Evolutionary conservation across 495 filamentous ascomycete genomes (phyloP), one percentile per base, ranked within the genome.

Genomic region (Parmelia sp.): DNA sequence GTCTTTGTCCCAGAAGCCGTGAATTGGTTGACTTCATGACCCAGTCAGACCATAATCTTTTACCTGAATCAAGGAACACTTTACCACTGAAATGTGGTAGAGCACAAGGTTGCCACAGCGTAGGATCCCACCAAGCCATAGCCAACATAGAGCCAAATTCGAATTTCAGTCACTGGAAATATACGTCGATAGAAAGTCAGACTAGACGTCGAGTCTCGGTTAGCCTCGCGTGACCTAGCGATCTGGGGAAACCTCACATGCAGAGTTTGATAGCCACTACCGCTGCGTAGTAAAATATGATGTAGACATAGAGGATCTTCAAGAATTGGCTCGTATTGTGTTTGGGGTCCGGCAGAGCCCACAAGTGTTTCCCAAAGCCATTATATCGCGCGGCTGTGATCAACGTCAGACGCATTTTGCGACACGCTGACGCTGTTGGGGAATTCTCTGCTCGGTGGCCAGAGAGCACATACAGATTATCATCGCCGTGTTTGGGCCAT

Each of bases 141-240:
- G 29, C 55, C 57, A 37, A 47, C 23, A 39, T 56, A 65, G 3
- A 68, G 49, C 60, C 62, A 60, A 33, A 57, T 33, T 14, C 61
- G 64, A 60, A 65, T 63, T 36, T 65, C 60, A 10, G 64, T 44
- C 6, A 61, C 58, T 4, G 66, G 62, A 40, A 68, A 68, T 19
- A 68, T 68, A 40, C 66, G 66, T 47, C 66, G 66, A 57, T 68
- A 68, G 33, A 68, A 68, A n/a, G 61, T 60, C 23, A 68, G 62
- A 51, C 66, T 68, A 35, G 19, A 21, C 4, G 25, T 31, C 35
- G 23, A 21, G 10, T 17, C 17, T 58, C 47, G 4, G 36, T 66
- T 35, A 66, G 47, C 31, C 25, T 62, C 31, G 39, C 56, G 5
- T n/a, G 29, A 51, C 31, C 5, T 3, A 17, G 6, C n/a, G n/a